These are phyloP conservation scores for Myxozyma lipomycoides DNA, from an alignment of 805 yeast genomes.

Conservation along the genomic window DNA sequence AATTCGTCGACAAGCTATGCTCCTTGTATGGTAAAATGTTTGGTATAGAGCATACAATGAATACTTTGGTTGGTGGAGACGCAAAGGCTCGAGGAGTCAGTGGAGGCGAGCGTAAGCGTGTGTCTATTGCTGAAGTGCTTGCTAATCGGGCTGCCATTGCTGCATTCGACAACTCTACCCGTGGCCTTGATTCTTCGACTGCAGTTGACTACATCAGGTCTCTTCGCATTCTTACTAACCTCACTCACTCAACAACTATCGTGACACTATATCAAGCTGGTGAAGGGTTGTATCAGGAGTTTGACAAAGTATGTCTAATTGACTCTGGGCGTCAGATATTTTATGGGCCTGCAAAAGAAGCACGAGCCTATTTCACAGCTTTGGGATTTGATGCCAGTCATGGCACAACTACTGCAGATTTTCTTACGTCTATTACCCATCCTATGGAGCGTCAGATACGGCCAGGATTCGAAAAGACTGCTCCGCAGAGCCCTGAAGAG, in stretches of 20 bases:
- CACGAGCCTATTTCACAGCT: slow-evolving; percentile 44
- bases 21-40: slow-evolving; percentile 53
- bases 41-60: slow-evolving; percentile 49
- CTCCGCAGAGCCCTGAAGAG: slow-evolving; percentile 51
- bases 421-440: slow-evolving; percentile 52
- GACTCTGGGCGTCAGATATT: slow-evolving; percentile 60
- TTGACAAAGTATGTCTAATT: slow-evolving; percentile 58
- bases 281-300: slow-evolving; percentile 57
- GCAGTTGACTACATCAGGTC: slow-evolving; percentile 63
- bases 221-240: slow-evolving; percentile 55
- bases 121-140: slow-evolving; percentile 57
- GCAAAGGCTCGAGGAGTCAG: slow-evolving; percentile 60
- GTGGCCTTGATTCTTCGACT: slow-evolving; percentile 68
- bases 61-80: slow-evolving; percentile 65
- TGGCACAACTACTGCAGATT: slow-evolving; percentile 59
- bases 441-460: slow-evolving; percentile 47
- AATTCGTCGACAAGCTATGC: slow-evolving; percentile 55
- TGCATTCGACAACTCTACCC: slow-evolving; percentile 67
- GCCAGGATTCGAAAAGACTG: slow-evolving; percentile 44
- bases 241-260: slow-evolving; percentile 54
- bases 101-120: slow-evolving; percentile 72
- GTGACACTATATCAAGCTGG: slow-evolving; percentile 69
- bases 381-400: slow-evolving; percentile 55
- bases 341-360: slow-evolving; percentile 53
- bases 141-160: slow-evolving; percentile 47